A percentile compares a stretch with the other conserved stretches of the same genome.
These are phyloP conservation scores for Leavenworthia alabamica DNA, from an alignment of 345 rosid species.

Conservation along the genomic window DNA sequence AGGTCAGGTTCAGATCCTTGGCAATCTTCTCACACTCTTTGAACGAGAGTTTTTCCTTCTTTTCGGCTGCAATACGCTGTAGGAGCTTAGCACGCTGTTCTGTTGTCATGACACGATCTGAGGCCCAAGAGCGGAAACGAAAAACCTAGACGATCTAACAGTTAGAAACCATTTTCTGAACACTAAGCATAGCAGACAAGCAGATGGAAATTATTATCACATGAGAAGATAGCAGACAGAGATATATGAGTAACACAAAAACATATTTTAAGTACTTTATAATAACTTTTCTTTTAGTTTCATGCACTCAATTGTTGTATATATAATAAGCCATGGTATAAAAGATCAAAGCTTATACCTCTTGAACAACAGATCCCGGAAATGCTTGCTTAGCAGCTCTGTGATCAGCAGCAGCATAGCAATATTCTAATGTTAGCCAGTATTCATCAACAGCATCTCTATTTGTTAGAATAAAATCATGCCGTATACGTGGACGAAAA, in stretches of 20 bases:
- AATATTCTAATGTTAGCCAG: constrained; percentile 90
- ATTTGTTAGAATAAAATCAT: constrained; percentile 70
- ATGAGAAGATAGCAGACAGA: neutral
- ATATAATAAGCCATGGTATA: neutral
- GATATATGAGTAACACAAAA: neutral
- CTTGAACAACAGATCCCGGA: constrained; percentile 89
- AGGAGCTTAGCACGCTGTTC: constrained; percentile 72
- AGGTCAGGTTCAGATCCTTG: constrained; percentile 68
- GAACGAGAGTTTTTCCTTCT: constrained; percentile 53
- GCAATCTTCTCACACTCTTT: constrained; percentile 77
- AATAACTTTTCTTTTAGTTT: neutral
- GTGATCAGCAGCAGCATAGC: constrained; percentile 87
- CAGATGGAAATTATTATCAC: neutral
- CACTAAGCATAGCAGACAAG: neutral
- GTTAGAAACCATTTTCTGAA: constrained; percentile 22
- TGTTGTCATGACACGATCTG: constrained; percentile 66
- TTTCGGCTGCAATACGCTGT: constrained; percentile 38
- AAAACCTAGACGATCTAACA: constrained; percentile 53
- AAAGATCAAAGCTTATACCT: constrained; percentile 44
- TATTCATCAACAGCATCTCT: constrained; percentile 82
- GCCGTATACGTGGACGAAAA: constrained; percentile 88
- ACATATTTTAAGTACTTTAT: neutral
- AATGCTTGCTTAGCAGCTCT: constrained; percentile 79
- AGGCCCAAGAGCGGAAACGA: constrained; percentile 68
- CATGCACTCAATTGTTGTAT: neutral